Base-by-base conservation (phyloP, 23 red algal genomes). In the Cyanidioschyzon merolae region DNA sequence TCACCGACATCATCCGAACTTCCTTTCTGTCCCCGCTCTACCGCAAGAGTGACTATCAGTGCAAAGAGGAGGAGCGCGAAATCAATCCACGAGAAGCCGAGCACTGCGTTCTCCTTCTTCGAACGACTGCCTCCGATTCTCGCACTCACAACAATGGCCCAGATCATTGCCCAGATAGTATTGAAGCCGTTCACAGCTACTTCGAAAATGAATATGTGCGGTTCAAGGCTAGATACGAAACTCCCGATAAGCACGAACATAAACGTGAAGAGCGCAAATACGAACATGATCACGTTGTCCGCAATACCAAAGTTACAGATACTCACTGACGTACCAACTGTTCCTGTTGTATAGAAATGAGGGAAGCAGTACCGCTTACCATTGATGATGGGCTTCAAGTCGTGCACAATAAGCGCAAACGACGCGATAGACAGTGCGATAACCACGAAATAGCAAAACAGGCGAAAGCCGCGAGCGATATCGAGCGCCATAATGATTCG, bases 361-460 rank as follows among this genome's bases (percentile, higher is more conserved):
- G 45, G 45, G 45, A 54, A 54, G 45, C 45, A 54, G 45, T 54
- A 54, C 12, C 45, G 45, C 45, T 15, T 21, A 35, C n/a, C 32
- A 35, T 3, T 7, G 29, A 71, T 25, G 7, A 71, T 32, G 3
- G 21, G 21, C 63, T 71, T 71, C 63, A 71, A 35, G 63, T 71
- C 63, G 63, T 71, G 63, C 63, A 71, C 63, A 27, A 71, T 71
- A 71, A 71, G 63, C 7, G 63, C 63, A 27, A 71, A 71, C 63
- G 63, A 71, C 63, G 63, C 29, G 63, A 71, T 71, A 35, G 63
- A 71, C 16, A 71, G 29, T 3, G 63, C 29, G 63, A 71, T 71
- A 71, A 71, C 63, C 12, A 71, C 63, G 30, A 71, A 71, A 27
- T 71, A 71, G 32, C 21, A 71, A 27, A 71, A 71, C 2, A 35